Base-by-base conservation (phyloP, 2,329 filamentous ascomycete species). In the Scedosporium apiospermum region DNA sequence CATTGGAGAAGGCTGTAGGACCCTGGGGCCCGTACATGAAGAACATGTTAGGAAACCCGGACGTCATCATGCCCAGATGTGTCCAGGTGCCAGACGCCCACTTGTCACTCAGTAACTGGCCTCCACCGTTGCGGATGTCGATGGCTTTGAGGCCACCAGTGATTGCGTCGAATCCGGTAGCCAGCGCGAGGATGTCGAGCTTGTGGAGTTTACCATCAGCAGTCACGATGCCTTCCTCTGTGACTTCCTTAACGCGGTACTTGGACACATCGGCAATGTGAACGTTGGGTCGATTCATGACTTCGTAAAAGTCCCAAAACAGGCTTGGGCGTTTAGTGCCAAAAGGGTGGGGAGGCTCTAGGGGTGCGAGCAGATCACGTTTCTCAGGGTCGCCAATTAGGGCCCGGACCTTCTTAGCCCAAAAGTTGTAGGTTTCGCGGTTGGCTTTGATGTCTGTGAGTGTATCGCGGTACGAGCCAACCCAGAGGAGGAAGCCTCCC, bases 11-110 rank as follows among this genome's bases (percentile, higher is more conserved):
- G 1, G 73, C n/a, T 18, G 46, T 74, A 3, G 76, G 77, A 1
- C 68, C 72, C 44, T 78, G 76, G 1, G 76, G 76, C 0, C 76
- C 76, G 62, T 75, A 77, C 7, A 70, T 68, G 67, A 76, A 75
- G 67, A 80, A 79, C 70, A 81, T 73, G 65, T 81, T 81, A 1
- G 78, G 78, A 65, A 75, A 81, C 0, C 73, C 74, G 1, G 71
- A 65, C 14, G 74, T 69, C 0, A 72, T 69, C 55, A 77, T 74
- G 3, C 79, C 79, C 23, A 80, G 73, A 60, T 74, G 73, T 0
- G 77, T 76, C 10, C 68, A 67, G 0, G 71, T 70, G 0, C 74
- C 74, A 1, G 67, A 49, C 38, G 62, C 67, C 75, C 76, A 78
- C 65, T 77, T 73, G 1, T 75, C 69, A 41, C 69, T 66, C 3